Percentiles rank a stretch among this genome's conserved stretches.
phyloP scores from a whole-genome alignment of 2,329 filamentous ascomycete genomes.

The Aspergillus sp. region DNA sequence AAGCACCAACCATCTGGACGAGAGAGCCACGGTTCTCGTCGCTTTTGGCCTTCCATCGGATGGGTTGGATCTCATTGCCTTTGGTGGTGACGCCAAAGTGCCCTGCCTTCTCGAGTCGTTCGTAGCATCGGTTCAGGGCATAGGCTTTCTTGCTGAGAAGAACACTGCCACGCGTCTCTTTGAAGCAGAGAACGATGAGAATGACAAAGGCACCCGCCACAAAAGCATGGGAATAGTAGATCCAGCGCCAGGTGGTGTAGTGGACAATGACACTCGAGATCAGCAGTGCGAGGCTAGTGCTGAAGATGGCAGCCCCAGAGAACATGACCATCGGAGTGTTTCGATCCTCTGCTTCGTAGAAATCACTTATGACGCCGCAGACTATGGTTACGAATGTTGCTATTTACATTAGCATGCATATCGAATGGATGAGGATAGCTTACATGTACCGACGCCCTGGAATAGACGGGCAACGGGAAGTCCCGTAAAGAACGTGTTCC shows the following conservation, averaged over 20 bases:
- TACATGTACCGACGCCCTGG: slow-evolving; percentile 69
- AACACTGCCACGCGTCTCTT: slow-evolving; percentile 77
- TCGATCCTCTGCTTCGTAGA: slow-evolving; percentile 71
- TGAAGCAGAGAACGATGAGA: slow-evolving; percentile 65
- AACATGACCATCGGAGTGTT: slow-evolving; percentile 91
- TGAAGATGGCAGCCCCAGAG: slow-evolving; percentile 70
- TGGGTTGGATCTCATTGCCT: slow-evolving; percentile 40
- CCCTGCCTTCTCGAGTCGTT: slow-evolving; percentile 62
- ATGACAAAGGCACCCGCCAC: slow-evolving; percentile 59
- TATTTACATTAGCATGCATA: slow-evolving; percentile 6
- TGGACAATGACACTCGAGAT: slow-evolving; percentile 66
- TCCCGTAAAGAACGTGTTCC: slow-evolving; percentile 65
- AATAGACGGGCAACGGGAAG: slow-evolving; percentile 74
- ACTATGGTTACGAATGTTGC: slow-evolving; percentile 78
- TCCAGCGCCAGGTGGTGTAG: slow-evolving; percentile 72
- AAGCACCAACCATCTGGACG: slow-evolving; percentile 65
- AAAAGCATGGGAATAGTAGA: slow-evolving; percentile 83
- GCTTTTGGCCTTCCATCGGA: slow-evolving; percentile 74
- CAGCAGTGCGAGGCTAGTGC: slow-evolving; percentile 74
- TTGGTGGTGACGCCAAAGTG: slow-evolving; percentile 51
- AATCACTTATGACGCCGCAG: slow-evolving; percentile 83
- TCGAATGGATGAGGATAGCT: slow-evolving; percentile 17
- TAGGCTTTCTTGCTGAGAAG: slow-evolving; percentile 71
- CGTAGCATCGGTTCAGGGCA: slow-evolving; percentile 74
- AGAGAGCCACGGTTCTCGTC: slow-evolving; percentile 72